Evolutionary conservation across 2,329 filamentous ascomycete species (phyloP), one percentile per base, ranked within the genome.

Genomic region (Scleromitrula shiraiana): DNA sequence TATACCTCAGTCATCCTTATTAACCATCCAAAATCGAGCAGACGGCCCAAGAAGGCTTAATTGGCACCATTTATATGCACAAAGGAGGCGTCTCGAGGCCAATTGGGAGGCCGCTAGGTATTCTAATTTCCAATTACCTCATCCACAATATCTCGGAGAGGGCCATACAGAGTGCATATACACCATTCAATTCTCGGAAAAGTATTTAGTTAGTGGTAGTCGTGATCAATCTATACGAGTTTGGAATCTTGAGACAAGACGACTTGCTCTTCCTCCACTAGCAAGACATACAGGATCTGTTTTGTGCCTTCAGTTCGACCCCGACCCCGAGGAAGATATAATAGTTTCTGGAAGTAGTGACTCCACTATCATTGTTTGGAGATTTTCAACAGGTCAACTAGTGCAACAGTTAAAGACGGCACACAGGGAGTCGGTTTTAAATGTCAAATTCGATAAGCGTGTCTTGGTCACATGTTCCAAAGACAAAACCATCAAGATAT

Each of bases 381-480:
- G 75, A 41, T 97, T 97, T 62, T 95, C 89, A 0, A 97, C 90
- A 0, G 93, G 93, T 3, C 73, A 90, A 60, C 77, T 88, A 29
- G 67, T 97, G 10, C 85, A 90, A 60, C 81, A 81, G 49, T 78
- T 97, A 26, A 73, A 74, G 1, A 74, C 79, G 37, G 91, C 91
- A 0, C 93, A 98, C 64, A 72, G 75, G 24, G 93, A 98, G 65
- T 95, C 91, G 0, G 90, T 98, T 0, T 72, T 98, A 14, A 97
- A 97, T 61, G 80, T 98, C 49, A 80, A 87, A 52, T 98, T 97
- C 57, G 90, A 97, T 62, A 83, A 88, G 56, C 80, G 88, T 7
- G 94, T 94, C 53, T 74, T 98, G 4, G 88, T 97, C 10, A 98
- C 93, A 0, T 97, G 93, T 61, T 97, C 91, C 41, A 98, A 98